Evolutionary conservation across 2,329 filamentous ascomycete genomes (phyloP).

Genomic region (Biscogniauxia sp.): DNA sequence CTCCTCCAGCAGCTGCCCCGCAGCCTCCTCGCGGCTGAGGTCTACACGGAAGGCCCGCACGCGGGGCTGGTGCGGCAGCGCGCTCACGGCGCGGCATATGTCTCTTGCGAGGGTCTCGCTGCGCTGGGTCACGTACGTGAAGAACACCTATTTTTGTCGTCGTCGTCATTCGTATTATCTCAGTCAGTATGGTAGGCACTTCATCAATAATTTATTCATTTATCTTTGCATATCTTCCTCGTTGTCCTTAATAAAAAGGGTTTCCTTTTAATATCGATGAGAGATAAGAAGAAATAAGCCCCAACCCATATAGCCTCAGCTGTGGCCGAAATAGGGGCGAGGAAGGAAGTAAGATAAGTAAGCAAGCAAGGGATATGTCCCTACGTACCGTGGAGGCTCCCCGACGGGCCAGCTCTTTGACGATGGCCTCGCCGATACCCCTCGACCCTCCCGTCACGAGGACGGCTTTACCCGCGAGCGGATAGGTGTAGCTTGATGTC

Average conservation of each 20-base stretch:
- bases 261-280: too few species aligned
- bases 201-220: too few species aligned
- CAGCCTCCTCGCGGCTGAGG: conserved; percentile 22
- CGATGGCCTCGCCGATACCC: conserved; percentile 37
- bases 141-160: conserved; percentile 35
- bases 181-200: too few species aligned
- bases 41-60: conserved; percentile 20
- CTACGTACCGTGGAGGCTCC: conserved; percentile 24
- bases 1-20: conserved; percentile 17
- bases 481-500: conserved; percentile 11
- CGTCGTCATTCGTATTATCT: background rate
- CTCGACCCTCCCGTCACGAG: conserved; percentile 43
- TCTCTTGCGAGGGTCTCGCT: conserved; percentile 60
- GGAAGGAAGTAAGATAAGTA: too few species aligned
- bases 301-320: too few species aligned
- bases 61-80: conserved; percentile 37
- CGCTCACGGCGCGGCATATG: conserved; percentile 56
- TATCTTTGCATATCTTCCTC: too few species aligned
- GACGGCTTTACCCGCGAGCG: conserved; percentile 32
- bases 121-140: conserved; percentile 63
- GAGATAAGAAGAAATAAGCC: too few species aligned
- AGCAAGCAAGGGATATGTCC: too few species aligned
- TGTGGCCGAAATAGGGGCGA: background rate
- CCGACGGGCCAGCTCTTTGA: conserved; percentile 33
- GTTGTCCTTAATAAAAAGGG: too few species aligned